phyloP scores from a whole-genome alignment of 1,284 basidiomycete species.

The Gymnopus androsaceus region DNA sequence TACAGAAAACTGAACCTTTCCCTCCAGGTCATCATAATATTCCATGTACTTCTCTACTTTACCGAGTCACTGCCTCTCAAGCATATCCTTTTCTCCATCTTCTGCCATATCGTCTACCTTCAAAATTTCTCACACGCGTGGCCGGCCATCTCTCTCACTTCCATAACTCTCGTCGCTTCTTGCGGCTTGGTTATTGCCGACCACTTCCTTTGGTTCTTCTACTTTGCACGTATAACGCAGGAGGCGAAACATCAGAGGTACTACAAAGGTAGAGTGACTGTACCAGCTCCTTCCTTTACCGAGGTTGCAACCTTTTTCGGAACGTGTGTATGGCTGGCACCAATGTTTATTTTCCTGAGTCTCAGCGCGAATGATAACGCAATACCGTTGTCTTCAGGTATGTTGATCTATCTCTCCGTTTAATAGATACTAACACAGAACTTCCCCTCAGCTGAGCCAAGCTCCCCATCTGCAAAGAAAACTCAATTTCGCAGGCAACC shows the following conservation, averaged over 20 bases:
- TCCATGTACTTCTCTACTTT: conserved; percentile 79
- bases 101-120: conserved; percentile 85
- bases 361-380: conserved; percentile 95
- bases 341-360: conserved; percentile 89
- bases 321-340: conserved; percentile 90
- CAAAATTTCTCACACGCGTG: conserved; percentile 87
- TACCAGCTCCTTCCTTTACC: conserved; percentile 65
- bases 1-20: not conserved
- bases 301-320: conserved; percentile 94
- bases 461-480: conserved; percentile 34
- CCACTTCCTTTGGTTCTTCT: conserved; percentile 94
- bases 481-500: conserved; percentile 28
- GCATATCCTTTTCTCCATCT: conserved; percentile 76
- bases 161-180: conserved; percentile 79
- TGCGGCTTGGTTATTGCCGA: conserved; percentile 82
- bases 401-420: conserved; percentile 11
- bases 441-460: conserved; percentile 34
- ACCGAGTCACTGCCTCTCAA: conserved; percentile 78
- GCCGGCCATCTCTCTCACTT: conserved; percentile 89
- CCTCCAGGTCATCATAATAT: conserved; percentile 68
- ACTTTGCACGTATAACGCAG: conserved; percentile 77
- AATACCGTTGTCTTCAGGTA: conserved; percentile 62
- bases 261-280: conserved; percentile 38
- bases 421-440: not conserved
- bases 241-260: conserved; percentile 47